Conservation (phyloP, 805 yeast species). For the Naumovozyma baii region DNA sequence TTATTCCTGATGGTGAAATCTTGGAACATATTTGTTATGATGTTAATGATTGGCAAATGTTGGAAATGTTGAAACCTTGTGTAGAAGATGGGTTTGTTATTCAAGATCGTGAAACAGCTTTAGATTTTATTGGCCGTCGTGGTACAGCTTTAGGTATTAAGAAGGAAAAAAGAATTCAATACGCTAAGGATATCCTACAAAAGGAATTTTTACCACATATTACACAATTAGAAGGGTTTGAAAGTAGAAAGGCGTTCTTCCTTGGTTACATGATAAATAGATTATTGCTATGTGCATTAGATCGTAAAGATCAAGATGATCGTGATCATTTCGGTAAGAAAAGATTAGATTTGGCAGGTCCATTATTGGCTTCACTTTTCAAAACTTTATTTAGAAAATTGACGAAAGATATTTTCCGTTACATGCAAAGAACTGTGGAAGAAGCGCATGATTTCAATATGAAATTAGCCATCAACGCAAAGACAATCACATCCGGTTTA, state of each 20-base stretch:
- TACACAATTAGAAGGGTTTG: conserved; percentile 94
- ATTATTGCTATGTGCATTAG: conserved; percentile 87
- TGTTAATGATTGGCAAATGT: conserved; percentile 97
- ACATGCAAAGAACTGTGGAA: conserved; percentile 98
- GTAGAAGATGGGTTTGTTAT: conserved; percentile 98
- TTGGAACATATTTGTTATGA: conserved; percentile 97
- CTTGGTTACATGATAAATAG: conserved; percentile 97
- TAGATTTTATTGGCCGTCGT: conserved; percentile 97
- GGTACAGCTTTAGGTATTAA: conserved; percentile 93
- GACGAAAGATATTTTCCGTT: conserved; percentile 92
- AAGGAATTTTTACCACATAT: conserved; percentile 95
- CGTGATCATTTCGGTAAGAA: conserved; percentile 99
- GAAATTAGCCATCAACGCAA: conserved; percentile 93
- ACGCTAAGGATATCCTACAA: conserved; percentile 92
- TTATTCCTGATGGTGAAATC: conserved; percentile 98
- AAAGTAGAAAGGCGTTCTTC: conserved; percentile 92
- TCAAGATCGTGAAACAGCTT: conserved; percentile 95
- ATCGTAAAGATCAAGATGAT: conserved; percentile 96
- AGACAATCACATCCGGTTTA: conserved; percentile 93
- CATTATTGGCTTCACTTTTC: conserved; percentile 89
- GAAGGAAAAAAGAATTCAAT: conserved; percentile 95
- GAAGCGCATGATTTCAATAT: conserved; percentile 94
- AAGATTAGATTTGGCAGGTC: conserved; percentile 97
- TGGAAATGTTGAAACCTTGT: conserved; percentile 97
- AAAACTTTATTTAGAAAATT: conserved; percentile 87